phyloP scores from a whole-genome alignment of 345 rosid species.

The Eutrema yunnanense region DNA sequence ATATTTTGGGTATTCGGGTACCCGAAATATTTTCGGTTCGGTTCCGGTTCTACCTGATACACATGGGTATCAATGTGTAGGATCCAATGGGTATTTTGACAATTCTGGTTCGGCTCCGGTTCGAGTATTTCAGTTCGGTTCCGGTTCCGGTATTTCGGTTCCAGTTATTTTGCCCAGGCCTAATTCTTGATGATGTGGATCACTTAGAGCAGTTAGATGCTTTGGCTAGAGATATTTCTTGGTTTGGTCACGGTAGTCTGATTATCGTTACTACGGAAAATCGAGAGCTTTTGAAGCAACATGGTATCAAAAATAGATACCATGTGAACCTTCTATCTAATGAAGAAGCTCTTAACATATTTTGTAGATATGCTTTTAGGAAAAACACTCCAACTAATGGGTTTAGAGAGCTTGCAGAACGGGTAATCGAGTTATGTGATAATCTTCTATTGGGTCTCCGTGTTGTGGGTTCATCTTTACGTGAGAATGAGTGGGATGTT shows the following conservation, averaged over 20 bases:
- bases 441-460: not conserved
- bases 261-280: not conserved
- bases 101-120: too few species aligned
- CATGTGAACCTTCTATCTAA: not conserved
- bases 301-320: not conserved
- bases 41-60: too few species aligned
- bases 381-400: not conserved
- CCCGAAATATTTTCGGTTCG: too few species aligned
- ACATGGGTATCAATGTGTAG: too few species aligned
- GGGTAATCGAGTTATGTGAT: not conserved
- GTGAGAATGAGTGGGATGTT: not conserved
- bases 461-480: not conserved
- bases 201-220: not conserved
- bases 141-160: too few species aligned
- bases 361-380: not conserved
- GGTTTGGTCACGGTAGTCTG: not conserved
- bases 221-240: not conserved
- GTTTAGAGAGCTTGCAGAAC: not conserved
- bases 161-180: too few species aligned
- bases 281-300: not conserved
- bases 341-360: not conserved
- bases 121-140: too few species aligned
- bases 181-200: constrained; percentile 7
- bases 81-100: too few species aligned
- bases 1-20: too few species aligned